phyloP scores from a whole-genome alignment of 73 alveolate genomes.

The Symbiodinium pilosum region DNA sequence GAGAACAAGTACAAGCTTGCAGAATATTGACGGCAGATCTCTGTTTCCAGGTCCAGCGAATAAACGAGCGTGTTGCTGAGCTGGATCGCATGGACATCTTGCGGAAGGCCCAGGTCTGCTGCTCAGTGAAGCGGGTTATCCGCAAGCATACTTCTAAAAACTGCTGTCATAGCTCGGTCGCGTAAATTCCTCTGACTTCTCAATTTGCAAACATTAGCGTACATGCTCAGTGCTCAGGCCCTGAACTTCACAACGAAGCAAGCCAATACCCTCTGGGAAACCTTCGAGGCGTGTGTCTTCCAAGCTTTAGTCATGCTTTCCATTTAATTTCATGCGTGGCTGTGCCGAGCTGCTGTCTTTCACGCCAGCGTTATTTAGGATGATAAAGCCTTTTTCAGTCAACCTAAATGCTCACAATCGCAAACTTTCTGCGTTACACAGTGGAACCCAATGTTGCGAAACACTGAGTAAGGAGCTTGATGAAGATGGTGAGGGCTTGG shows the following conservation, averaged over 20 bases:
- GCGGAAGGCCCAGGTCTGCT: slow-evolving; percentile 21
- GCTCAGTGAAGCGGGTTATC: no score
- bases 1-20: neutral
- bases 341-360: no score
- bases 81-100: slow-evolving; percentile 54
- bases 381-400: no score
- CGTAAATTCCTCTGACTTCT: neutral
- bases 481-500: neutral
- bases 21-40: neutral
- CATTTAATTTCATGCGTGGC: neutral
- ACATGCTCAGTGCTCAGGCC: neutral
- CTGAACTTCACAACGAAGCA: slow-evolving; percentile 30
- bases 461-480: neutral
- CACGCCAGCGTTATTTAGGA: no score
- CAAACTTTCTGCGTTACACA: no score
- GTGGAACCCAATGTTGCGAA: no score
- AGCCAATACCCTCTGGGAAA: slow-evolving; percentile 53
- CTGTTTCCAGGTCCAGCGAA: slow-evolving; percentile 34
- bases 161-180: no score
- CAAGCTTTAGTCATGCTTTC: neutral
- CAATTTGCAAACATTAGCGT: no score
- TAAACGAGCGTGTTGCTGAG: slow-evolving; percentile 74
- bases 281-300: slow-evolving; percentile 26
- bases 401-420: no score
- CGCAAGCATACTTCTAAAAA: no score